A percentile compares a stretch with the other conserved stretches of the same genome.
Evolutionary conservation across 495 filamentous ascomycete genomes (phyloP).

Genomic region (Cryomyces antarcticus): DNA sequence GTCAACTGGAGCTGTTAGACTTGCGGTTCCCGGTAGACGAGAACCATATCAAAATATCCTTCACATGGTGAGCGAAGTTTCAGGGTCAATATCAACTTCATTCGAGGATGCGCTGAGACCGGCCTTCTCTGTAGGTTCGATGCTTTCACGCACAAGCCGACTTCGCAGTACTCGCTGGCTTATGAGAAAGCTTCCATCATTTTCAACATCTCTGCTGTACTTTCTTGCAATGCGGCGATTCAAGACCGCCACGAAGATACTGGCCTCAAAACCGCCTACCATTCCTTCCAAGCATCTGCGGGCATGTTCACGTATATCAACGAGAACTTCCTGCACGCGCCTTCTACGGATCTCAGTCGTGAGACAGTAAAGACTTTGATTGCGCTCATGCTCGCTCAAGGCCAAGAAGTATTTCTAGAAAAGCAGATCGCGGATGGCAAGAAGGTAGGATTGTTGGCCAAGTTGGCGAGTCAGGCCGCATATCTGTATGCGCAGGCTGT

Average conservation of each 20-base stretch:
- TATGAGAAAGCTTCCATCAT: constrained; percentile 99
- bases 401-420: constrained; percentile 90
- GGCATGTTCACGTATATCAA: constrained; percentile 99
- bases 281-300: constrained; percentile 93
- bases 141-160: constrained; percentile 92
- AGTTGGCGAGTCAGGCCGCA: constrained; percentile 75
- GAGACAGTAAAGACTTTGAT: constrained; percentile 93
- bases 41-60: constrained; percentile 95
- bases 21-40: constrained; percentile 93
- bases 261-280: constrained; percentile 88
- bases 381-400: constrained; percentile 80
- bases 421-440: constrained; percentile 87
- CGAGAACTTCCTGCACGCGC: constrained; percentile 94
- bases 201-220: constrained; percentile 95
- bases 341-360: constrained; percentile 79
- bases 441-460: constrained; percentile 81
- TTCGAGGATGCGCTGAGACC: constrained; percentile 1
- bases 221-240: constrained; percentile 87
- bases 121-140: constrained; percentile 52
- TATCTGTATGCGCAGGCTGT: constrained; percentile 72
- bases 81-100: neutral
- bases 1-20: constrained; percentile 85
- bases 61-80: constrained; percentile 59
- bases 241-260: constrained; percentile 82
- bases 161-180: constrained; percentile 84